phyloP scores from a whole-genome alignment of 768 basidiomycete genomes.

The Megacollybia marginata region DNA sequence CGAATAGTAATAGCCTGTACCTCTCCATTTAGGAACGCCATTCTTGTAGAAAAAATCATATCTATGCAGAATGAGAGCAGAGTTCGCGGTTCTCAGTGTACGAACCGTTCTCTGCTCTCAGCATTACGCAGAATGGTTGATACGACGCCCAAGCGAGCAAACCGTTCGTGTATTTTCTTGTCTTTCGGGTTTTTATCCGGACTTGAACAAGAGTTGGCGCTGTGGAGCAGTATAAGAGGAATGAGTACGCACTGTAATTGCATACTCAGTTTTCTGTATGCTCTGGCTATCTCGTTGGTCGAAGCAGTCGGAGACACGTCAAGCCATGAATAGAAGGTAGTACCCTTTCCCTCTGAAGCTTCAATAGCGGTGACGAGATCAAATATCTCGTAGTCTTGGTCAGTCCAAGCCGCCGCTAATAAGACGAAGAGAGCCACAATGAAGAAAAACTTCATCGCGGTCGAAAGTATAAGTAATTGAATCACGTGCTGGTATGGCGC shows the following conservation, averaged over 20 bases:
- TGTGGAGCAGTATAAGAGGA: neutral
- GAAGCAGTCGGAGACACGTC: conserved; percentile 71
- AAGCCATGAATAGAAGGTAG: conserved; percentile 95
- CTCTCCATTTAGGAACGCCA: conserved; percentile 94
- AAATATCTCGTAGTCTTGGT: conserved; percentile 89
- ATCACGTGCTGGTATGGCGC: neutral
- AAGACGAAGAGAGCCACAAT: neutral
- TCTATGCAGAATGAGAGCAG: conserved; percentile 26
- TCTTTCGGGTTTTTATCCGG: conserved; percentile 93
- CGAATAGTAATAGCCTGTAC: conserved; percentile 94
- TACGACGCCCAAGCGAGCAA: conserved; percentile 87
- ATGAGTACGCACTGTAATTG: conserved; percentile 72
- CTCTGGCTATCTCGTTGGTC: conserved; percentile 73
- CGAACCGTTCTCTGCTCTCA: conserved; percentile 72
- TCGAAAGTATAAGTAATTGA: too few relatives aligned
- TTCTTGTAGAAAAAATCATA: conserved; percentile 97
- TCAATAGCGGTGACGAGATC: conserved; percentile 83
- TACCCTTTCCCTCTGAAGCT: conserved; percentile 82
- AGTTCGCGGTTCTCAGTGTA: conserved; percentile 8
- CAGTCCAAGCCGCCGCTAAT: conserved; percentile 31
- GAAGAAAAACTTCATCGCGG: too few relatives aligned
- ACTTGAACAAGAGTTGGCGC: conserved; percentile 30
- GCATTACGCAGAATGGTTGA: conserved; percentile 70
- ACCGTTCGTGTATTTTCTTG: conserved; percentile 79
- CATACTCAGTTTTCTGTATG: conserved; percentile 89